Evolutionary conservation across 2,329 filamentous ascomycete species (phyloP), one percentile per base, ranked within the genome.

Genomic region (Aspergillus ochraceus): DNA sequence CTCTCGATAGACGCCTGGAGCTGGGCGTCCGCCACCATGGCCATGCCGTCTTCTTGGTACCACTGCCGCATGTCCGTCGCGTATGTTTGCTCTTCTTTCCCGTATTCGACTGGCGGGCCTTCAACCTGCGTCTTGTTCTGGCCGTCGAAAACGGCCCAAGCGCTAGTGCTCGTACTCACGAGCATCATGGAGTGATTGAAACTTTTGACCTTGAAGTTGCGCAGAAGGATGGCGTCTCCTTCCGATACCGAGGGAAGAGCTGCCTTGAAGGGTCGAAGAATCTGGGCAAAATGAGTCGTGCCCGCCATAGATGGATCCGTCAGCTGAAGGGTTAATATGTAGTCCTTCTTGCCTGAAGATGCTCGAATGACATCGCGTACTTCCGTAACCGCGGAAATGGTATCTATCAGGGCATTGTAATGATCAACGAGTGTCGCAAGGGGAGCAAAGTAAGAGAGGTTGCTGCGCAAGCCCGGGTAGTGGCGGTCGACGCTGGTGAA

Each of bases 141-240:
- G 11, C 64, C 64, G 42, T 68, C 62, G 63, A 81, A 81, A 4
- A 82, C 77, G 10, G 76, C 79, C 80, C 80, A 83, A 11, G 79
- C 74, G 59, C 79, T 81, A 17, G 71, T 71, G 12, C 77, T 71
- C 2, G 68, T 70, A 63, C 77, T 81, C 52, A 78, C 63, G 2
- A 83, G 70, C 59, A 74, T 74, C 54, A 79, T 67, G 6, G 71
- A 73, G 61, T 76, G 73, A 14, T 78, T 70, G 52, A 74, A 68
- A 59, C 70, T 78, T 46, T 76, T 72, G 9, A 81, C 77, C 59
- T 77, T 76, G 66, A 82, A 80, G 59, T 81, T 74, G 14, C 79
- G 74, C 9, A 83, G 71, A 2, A 83, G 67, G 36, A 83, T 67
- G 2, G 74, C 71, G 60, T 80, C 76, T 12, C 79, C 80, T 60